Percentiles rank a stretch among this genome's conserved stretches.
phyloP scores from a whole-genome alignment of 2,329 filamentous ascomycete species.

The Trichoderma atroviride region DNA sequence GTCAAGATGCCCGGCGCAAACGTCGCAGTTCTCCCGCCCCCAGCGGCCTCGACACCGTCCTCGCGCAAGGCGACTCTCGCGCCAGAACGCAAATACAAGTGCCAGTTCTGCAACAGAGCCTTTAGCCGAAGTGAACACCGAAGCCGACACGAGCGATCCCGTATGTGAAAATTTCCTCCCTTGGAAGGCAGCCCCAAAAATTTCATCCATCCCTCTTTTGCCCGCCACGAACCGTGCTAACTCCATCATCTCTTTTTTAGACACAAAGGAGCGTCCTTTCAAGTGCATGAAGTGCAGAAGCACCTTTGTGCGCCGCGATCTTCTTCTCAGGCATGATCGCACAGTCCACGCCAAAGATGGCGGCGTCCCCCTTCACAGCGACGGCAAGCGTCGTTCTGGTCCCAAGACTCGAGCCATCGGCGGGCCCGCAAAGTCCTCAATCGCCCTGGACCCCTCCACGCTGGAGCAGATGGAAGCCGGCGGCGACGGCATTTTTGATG shows the following conservation, averaged over 20 bases:
- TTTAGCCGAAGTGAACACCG: slow-evolving; percentile 98
- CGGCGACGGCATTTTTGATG: slow-evolving; percentile 88
- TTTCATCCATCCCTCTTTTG: not conserved
- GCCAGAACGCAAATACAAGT: slow-evolving; percentile 99
- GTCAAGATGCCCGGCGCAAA: slow-evolving; percentile 70
- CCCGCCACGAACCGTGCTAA: not conserved
- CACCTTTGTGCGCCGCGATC: slow-evolving; percentile 96
- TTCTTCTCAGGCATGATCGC: slow-evolving; percentile 93
- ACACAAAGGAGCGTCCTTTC: slow-evolving; percentile 98
- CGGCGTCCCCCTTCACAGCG: slow-evolving; percentile 88
- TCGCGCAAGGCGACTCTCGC: slow-evolving; percentile 75
- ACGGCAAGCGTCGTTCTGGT: slow-evolving; percentile 81
- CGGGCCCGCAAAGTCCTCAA: slow-evolving; percentile 72
- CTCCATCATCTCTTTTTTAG: slow-evolving; percentile 49
- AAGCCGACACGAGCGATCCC: slow-evolving; percentile 94
- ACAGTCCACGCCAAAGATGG: slow-evolving; percentile 99
- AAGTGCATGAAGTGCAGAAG: slow-evolving; percentile 98
- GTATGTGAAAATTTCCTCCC: slow-evolving; percentile 64
- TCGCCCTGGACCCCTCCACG: slow-evolving; percentile 79
- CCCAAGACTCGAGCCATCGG: slow-evolving; percentile 67
- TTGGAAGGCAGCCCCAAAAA: not conserved
- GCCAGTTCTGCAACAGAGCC: slow-evolving; percentile 96
- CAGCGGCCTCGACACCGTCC: slow-evolving; percentile 68
- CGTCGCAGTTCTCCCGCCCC: slow-evolving; percentile 65
- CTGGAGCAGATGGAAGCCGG: slow-evolving; percentile 91